phyloP scores from a whole-genome alignment of 805 yeast genomes.

The Yamadazyma kitorensis region DNA sequence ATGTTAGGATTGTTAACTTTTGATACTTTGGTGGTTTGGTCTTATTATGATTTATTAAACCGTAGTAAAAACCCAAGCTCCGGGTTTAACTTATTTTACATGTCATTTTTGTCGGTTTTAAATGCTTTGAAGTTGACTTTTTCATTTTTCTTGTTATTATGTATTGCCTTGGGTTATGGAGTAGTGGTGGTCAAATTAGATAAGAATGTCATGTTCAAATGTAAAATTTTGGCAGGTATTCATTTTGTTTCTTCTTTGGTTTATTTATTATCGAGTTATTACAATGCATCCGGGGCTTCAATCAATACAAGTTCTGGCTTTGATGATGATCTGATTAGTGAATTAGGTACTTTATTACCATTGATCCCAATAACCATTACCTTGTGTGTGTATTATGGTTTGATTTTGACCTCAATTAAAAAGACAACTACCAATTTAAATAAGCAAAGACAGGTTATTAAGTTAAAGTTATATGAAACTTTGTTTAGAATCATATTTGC shows the following conservation, averaged over 20 bases:
- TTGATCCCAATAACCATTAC: constrained; percentile 72
- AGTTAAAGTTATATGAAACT: constrained; percentile 79
- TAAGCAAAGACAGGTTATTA: constrained; percentile 88
- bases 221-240: constrained; percentile 40
- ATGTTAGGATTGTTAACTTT: constrained; percentile 78
- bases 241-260: constrained; percentile 36
- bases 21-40: constrained; percentile 88
- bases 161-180: constrained; percentile 91
- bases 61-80: constrained; percentile 44
- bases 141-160: constrained; percentile 80
- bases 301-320: constrained; percentile 30
- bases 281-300: constrained; percentile 23
- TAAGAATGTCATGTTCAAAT: constrained; percentile 63
- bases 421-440: constrained; percentile 69
- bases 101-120: constrained; percentile 73
- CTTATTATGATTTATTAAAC: constrained; percentile 83
- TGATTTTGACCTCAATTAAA: constrained; percentile 70
- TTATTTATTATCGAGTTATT: constrained; percentile 35
- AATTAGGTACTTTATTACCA: constrained; percentile 49
- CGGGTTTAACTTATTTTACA: constrained; percentile 64
- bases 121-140: constrained; percentile 82
- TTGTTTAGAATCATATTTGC: constrained; percentile 71
- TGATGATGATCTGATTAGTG: constrained; percentile 48
- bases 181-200: constrained; percentile 86
- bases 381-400: constrained; percentile 68